These are phyloP conservation scores for Epithemia pelagica DNA, from an alignment of 108 stramenopile genomes.

Conservation along the genomic window DNA sequence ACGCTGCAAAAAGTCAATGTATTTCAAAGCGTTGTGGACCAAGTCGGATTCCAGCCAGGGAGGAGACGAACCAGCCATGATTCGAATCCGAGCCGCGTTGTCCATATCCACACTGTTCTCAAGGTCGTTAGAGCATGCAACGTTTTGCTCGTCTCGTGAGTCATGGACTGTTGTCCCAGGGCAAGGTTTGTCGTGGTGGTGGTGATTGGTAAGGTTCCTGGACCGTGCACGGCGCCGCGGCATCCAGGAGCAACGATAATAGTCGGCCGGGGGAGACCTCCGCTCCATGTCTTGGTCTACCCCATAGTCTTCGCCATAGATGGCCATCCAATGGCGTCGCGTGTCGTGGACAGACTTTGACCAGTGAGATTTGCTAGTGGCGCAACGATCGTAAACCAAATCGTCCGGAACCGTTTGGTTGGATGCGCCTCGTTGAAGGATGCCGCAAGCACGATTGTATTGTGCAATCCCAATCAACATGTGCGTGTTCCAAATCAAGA, in stretches of 20 bases:
- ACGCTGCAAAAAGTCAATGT: too few species aligned
- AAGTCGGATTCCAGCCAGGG: too few species aligned
- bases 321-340: constrained; percentile 28
- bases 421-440: constrained; percentile 20
- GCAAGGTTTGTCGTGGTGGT: too few species aligned
- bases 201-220: too few species aligned
- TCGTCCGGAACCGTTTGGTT: constrained; percentile 64
- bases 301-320: constrained; percentile 26
- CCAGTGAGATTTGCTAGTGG: constrained; percentile 19
- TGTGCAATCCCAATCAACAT: constrained; percentile 19
- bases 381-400: constrained; percentile 41
- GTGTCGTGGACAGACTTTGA: constrained; percentile 32
- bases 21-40: too few species aligned
- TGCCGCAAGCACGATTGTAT: constrained; percentile 34
- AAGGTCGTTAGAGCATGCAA: too few species aligned
- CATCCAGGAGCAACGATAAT: constrained; percentile 19
- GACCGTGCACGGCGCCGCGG: too few species aligned
- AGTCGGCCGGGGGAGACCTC: constrained; percentile 42
- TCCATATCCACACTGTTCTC: too few species aligned
- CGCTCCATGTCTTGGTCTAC: constrained; percentile 47
- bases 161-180: too few species aligned
- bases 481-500: constrained; percentile 60
- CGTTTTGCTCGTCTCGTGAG: too few species aligned
- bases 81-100: too few species aligned
- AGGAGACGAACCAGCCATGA: too few species aligned